Conservation (phyloP, 179 eudicot genomes). For the Vitellaria paradoxa region DNA sequence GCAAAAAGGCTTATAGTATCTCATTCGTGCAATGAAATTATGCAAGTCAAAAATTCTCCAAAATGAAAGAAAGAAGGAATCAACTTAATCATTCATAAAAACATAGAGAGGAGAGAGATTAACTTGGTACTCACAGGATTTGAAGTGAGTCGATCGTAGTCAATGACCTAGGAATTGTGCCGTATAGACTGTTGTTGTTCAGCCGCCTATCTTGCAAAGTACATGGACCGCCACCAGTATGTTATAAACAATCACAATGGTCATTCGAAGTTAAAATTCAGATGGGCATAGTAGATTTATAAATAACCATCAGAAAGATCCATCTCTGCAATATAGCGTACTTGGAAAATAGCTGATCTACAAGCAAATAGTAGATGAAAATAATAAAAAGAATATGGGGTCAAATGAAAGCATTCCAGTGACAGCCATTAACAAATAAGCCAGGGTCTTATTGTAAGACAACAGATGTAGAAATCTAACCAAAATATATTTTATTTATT, state of each 20-base stretch:
- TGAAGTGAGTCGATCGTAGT: constrained; percentile 55
- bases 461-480: too few species aligned
- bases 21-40: neutral
- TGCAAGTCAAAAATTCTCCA: neutral
- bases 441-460: too few species aligned
- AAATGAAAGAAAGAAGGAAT: neutral
- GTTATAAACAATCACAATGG: neutral
- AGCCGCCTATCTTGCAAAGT: constrained; percentile 61
- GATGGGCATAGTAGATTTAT: neutral
- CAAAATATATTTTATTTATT: too few species aligned
- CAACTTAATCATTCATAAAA: neutral
- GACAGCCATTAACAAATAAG: too few species aligned
- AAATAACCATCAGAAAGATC: neutral
- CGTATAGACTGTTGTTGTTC: constrained; percentile 71
- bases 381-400: too few species aligned
- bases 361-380: too few species aligned
- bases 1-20: neutral
- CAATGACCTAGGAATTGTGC: constrained; percentile 55
- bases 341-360: neutral
- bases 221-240: neutral
- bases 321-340: neutral
- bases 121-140: constrained; percentile 67
- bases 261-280: neutral
- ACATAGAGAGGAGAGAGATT: neutral
- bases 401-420: too few species aligned